Evolutionary conservation across 2,329 filamentous ascomycete genomes (phyloP).

Genomic region (Xylariomycetidae sp.): DNA sequence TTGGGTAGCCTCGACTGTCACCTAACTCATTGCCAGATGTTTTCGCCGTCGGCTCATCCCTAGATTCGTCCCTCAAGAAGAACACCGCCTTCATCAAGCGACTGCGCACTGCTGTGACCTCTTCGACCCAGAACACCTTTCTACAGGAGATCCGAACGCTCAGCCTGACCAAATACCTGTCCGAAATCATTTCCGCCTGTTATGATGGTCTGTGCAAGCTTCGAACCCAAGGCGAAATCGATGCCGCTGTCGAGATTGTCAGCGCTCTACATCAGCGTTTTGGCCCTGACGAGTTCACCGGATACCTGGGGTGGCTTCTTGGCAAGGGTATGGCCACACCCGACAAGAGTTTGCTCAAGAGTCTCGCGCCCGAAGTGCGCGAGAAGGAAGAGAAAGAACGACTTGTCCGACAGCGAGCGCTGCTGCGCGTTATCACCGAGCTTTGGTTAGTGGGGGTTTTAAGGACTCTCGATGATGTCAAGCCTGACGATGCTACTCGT

Average conservation of each 20-base stretch:
- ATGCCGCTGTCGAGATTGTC: constrained; percentile 85
- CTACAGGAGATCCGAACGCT: constrained; percentile 84
- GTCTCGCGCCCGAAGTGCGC: constrained; percentile 69
- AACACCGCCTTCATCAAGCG: constrained; percentile 98
- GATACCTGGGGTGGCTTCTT: constrained; percentile 85
- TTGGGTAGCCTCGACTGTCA: constrained; percentile 2
- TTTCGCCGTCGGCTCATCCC: constrained; percentile 67
- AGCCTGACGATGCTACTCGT: constrained; percentile 57
- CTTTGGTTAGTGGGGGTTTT: constrained; percentile 90
- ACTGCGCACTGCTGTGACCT: constrained; percentile 79
- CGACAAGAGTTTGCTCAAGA: constrained; percentile 77
- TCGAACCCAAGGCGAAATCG: constrained; percentile 86
- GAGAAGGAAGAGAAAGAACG: constrained; percentile 97
- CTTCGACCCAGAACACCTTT: constrained; percentile 75
- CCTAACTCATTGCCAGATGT: constrained; percentile 51
- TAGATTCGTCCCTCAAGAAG: constrained; percentile 95
- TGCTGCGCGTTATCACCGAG: constrained; percentile 88
- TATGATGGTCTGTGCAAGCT: constrained; percentile 91
- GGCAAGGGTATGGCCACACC: constrained; percentile 87
- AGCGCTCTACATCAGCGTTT: constrained; percentile 96
- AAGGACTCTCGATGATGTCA: constrained; percentile 67
- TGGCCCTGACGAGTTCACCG: constrained; percentile 82
- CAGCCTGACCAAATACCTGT: constrained; percentile 92
- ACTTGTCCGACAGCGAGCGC: constrained; percentile 73
- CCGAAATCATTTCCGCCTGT: constrained; percentile 92